Conservation (phyloP, 148 eudicot genomes). For the Mesembryanthemum crystallinum region DNA sequence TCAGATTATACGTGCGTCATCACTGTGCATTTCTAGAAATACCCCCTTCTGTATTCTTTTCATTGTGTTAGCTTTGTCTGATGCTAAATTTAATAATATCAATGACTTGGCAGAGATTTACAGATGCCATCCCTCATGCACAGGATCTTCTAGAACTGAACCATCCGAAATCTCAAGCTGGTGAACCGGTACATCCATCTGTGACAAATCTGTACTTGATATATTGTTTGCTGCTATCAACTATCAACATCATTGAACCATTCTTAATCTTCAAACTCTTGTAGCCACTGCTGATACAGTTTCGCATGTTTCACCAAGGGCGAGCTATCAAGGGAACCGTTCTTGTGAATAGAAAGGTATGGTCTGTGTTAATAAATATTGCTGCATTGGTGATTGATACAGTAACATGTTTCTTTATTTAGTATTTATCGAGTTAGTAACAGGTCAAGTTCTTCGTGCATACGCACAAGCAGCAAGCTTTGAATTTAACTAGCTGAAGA, state of each 20-base stretch:
- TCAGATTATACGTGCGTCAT: background rate
- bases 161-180: conserved; percentile 17
- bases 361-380: background rate
- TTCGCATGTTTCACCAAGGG: conserved; percentile 73
- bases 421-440: too few relatives aligned
- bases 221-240: background rate
- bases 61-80: background rate
- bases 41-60: too few relatives aligned
- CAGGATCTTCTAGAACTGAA: conserved; percentile 17
- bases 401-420: background rate
- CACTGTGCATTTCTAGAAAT: too few relatives aligned
- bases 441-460: too few relatives aligned
- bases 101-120: conserved; percentile 25
- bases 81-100: background rate
- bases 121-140: conserved; percentile 21
- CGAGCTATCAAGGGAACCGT: conserved; percentile 91
- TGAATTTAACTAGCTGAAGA: too few relatives aligned
- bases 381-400: background rate
- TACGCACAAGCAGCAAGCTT: too few relatives aligned
- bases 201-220: background rate
- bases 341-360: conserved; percentile 70
- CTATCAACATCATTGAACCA: background rate
- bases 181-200: conserved; percentile 47
- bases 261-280: conserved; percentile 15
- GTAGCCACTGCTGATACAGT: conserved; percentile 84